Base-by-base conservation (phyloP, 768 basidiomycete species). In the Psilocybe subaeruginosa region DNA sequence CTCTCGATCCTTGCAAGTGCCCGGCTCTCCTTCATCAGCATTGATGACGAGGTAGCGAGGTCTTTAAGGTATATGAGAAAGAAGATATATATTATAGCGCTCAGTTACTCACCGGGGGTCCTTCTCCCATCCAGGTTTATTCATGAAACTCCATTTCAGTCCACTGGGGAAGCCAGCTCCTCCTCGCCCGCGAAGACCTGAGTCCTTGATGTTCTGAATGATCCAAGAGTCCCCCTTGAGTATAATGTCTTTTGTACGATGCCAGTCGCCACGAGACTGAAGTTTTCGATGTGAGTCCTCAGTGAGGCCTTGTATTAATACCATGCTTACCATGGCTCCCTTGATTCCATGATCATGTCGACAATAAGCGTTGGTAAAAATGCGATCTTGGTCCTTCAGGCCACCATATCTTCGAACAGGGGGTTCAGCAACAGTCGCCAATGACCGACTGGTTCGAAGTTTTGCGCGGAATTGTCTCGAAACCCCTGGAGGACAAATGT, bases 1-100 rank as follows among this genome's bases (percentile, higher is more conserved):
- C 77, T 99, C 97, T 53, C 97, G 91, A 75, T 99, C 97, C 75
- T 99, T 99, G 86, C 97, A 98, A 2, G 97, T 99, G 16, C 97
- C 97, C 0, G 96, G 97, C 76, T 99, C 97, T 54, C 97, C 97
- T 77, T 99, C 97, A 74, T 99, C 97, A 14, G 97, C 96, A 73
- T 99, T 98, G 67, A 99, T 92, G 54, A 99, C 97, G 4, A 99
- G 85, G 73, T 99, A 99, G 23, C 97, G 89, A 3, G 96, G 97
- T 54, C 95, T 92, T 56, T 39, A 46, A 33, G 45, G 39, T 23
- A 17, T 30, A 33, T 29, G 39, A 39, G 56, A 27, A 29, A 54
- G 0, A 56, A n/a, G 58, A 41, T 62, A 52, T 66, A 52, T n/a
- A 11, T 55, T 35, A 9, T 14, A 33, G 57, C 27, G 9, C 29